Evolutionary conservation across 805 yeast species (phyloP), one percentile per base, ranked within the genome.

Genomic region (Saccharomyces mikatae): DNA sequence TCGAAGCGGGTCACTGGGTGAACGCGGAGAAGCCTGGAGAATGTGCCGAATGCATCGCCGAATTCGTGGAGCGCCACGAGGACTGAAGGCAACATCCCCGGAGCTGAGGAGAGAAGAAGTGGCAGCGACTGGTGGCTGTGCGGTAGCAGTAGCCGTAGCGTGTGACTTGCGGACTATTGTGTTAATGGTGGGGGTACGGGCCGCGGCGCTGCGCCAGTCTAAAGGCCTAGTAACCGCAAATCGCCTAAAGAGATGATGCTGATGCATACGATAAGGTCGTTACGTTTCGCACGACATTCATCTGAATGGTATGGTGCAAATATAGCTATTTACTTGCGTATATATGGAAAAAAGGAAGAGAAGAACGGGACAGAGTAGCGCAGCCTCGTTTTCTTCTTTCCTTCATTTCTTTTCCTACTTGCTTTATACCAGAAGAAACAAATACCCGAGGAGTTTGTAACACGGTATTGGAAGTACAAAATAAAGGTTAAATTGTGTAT

Each of bases 1-100:
- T 94, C 26, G 84, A 88, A 21, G 81, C 91, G 0, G 97, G 97
- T 1, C 99, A 92, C 69, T 92, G 97, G 96, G 80, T 91, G 14
- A 89, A 89, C 59, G 81, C 89, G 46, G 97, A 92, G 65, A 85
- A 86, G 60, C 96, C 98, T 0, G 62, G 74, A 6, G 95, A 85
- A 64, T 89, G 92, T 58, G 74, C 88, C 26, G 80, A 76, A 2
- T 71, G 73, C 6, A 81, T 87, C 14, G 76, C 75, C 29, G 86
- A 84, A 29, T 91, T 83, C 71, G 75, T 89, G 5, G 82, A 80
- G 46, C 67, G 74, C 53, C 64, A 71, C 47, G 75, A 71, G 49
- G 76, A 74, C 28, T 17, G 14, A 36, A 36, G 44, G 44, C 44
- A 36, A 36, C 13, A 1, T 5, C 22, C 41, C 24, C 41, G 21